Conservation (phyloP, 805 yeast species). For the Nakazawaea wyomingensis region DNA sequence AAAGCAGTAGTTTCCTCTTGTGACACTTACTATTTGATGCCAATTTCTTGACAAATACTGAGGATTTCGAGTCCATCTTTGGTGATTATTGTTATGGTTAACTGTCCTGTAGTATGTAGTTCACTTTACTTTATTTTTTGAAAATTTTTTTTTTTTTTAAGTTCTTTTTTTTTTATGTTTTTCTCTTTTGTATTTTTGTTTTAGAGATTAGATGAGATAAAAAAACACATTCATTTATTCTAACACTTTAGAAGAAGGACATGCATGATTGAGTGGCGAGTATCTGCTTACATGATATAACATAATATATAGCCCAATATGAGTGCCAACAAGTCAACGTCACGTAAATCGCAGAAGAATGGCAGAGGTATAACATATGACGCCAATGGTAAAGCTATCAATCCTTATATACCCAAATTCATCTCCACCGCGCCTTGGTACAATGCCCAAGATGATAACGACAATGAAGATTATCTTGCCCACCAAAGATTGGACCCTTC, state of each 20-base stretch:
- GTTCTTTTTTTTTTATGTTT: not conserved
- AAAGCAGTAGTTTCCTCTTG: too few relatives aligned
- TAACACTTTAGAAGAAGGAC: too few relatives aligned
- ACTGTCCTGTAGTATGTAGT: too few relatives aligned
- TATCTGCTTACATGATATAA: too few relatives aligned
- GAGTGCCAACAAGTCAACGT: not conserved
- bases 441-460: constrained; percentile 19
- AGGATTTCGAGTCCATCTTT: constrained; percentile 22
- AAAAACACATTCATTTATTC: not conserved
- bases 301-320: too few relatives aligned
- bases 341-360: not conserved
- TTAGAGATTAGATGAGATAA: too few relatives aligned
- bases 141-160: not conserved
- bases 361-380: constrained; percentile 22
- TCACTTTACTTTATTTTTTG: not conserved
- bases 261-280: too few relatives aligned
- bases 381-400: constrained; percentile 30
- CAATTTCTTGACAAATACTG: constrained; percentile 68
- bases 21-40: constrained; percentile 72
- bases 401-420: constrained; percentile 34
- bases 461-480: constrained; percentile 38
- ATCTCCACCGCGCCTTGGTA: constrained; percentile 39
- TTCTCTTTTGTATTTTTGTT: not conserved
- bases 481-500: constrained; percentile 50
- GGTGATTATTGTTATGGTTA: too few relatives aligned